Percentiles rank a stretch among this genome's conserved stretches.
Conservation (phyloP, 352 stramenopile species). For the Phytophthora macrochlamydospora region DNA sequence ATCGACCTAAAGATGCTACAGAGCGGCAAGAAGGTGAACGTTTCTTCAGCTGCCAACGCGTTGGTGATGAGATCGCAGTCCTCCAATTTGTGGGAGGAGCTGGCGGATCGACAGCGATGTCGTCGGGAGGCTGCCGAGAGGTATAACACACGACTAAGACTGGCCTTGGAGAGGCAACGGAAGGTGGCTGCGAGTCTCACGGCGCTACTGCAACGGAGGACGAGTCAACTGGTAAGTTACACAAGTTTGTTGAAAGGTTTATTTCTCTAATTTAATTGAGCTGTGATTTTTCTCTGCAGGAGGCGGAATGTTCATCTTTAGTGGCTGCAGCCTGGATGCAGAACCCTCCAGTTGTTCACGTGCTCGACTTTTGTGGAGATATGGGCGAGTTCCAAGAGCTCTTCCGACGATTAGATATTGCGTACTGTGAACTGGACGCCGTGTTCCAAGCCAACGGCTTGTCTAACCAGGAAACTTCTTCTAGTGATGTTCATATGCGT, state of each 20-base stretch:
- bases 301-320: slow-evolving; percentile 18
- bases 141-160: slow-evolving; percentile 42
- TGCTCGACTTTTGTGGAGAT: slow-evolving; percentile 20
- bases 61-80: slow-evolving; percentile 5
- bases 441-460: slow-evolving; percentile 30
- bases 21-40: not conserved
- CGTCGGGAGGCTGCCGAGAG: slow-evolving; percentile 34
- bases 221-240: slow-evolving; percentile 18
- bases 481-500: slow-evolving; percentile 24
- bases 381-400: slow-evolving; percentile 22
- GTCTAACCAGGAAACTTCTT: slow-evolving; percentile 8
- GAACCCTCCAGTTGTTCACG: slow-evolving; percentile 5
- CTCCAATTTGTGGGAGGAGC: slow-evolving; percentile 16
- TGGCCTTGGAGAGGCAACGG: slow-evolving; percentile 37
- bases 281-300: slow-evolving; percentile 9
- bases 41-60: not conserved
- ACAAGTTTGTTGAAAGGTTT: not conserved
- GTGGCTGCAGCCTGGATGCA: slow-evolving; percentile 4
- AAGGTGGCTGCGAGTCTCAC: slow-evolving; percentile 16
- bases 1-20: slow-evolving; percentile 40
- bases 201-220: slow-evolving; percentile 17
- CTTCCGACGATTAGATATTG: slow-evolving; percentile 22
- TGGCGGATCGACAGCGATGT: slow-evolving; percentile 30
- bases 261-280: not conserved
- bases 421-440: slow-evolving; percentile 19